phyloP scores from a whole-genome alignment of 2,329 filamentous ascomycete genomes.

The Neocatenulostroma microsporum region DNA sequence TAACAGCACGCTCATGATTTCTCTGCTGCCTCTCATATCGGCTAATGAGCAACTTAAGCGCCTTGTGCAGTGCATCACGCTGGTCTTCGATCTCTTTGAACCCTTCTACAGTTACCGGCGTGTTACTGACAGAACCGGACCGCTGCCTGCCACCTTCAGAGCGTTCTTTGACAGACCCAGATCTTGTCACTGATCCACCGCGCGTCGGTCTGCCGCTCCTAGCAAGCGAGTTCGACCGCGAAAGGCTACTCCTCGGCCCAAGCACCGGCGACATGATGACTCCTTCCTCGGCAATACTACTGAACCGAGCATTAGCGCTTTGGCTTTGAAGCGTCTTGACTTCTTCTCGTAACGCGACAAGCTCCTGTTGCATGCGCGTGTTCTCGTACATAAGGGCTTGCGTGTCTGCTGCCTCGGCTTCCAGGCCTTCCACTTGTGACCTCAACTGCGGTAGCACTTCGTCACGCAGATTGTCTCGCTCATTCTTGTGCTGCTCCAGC shows the following conservation, averaged over 20 bases:
- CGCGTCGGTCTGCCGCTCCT: conserved; percentile 38
- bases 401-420: conserved; percentile 63
- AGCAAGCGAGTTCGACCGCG: conserved; percentile 52
- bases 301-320: conserved; percentile 41
- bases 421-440: conserved; percentile 68
- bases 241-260: conserved; percentile 32
- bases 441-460: conserved; percentile 75
- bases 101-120: conserved; percentile 52
- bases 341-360: conserved; percentile 56
- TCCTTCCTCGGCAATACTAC: conserved; percentile 55
- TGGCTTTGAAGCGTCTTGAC: too few relatives aligned
- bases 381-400: conserved; percentile 71
- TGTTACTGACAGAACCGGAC: conserved; percentile 36
- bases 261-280: conserved; percentile 25
- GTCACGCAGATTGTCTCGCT: conserved; percentile 85
- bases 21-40: conserved; percentile 78
- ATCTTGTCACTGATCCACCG: conserved; percentile 22
- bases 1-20: conserved; percentile 75
- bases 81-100: conserved; percentile 91
- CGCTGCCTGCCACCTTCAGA: conserved; percentile 30
- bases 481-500: conserved; percentile 71
- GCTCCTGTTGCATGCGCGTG: conserved; percentile 78
- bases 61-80: conserved; percentile 81
- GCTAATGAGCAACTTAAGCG: conserved; percentile 75
- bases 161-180: conserved; percentile 33